A percentile compares a stretch with the other conserved stretches of the same genome.
Evolutionary conservation across 2,329 filamentous ascomycete genomes (phyloP).

Genomic region (Calonectria montana): DNA sequence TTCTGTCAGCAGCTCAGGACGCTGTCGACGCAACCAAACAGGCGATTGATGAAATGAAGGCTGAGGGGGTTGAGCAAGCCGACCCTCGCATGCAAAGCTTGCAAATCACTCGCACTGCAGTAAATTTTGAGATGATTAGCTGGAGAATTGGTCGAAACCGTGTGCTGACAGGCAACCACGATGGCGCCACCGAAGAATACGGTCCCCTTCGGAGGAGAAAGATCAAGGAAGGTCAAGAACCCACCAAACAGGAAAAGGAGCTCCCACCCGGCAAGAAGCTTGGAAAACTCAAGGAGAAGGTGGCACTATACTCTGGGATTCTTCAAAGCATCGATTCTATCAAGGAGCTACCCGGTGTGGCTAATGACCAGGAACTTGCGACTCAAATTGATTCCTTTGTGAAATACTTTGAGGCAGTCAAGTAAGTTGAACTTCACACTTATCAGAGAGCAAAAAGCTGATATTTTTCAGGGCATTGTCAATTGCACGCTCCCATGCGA

Average conservation of each 20-base stretch:
- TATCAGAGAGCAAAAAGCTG: conserved; percentile 21
- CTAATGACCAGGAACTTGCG: conserved; percentile 81
- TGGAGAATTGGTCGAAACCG: conserved; percentile 96
- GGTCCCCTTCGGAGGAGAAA: conserved; percentile 64
- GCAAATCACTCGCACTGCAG: conserved; percentile 90
- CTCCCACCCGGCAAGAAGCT: conserved; percentile 81
- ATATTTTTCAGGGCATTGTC: conserved; percentile 74
- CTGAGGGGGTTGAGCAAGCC: conserved; percentile 84
- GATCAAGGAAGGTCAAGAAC: conserved; percentile 46
- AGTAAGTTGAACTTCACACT: conserved; percentile 62
- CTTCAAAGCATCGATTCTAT: conserved; percentile 92
- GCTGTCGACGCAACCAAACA: conserved; percentile 93
- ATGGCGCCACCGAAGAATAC: conserved; percentile 74
- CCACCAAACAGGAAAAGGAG: conserved; percentile 62
- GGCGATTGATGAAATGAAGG: conserved; percentile 88
- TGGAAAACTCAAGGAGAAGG: conserved; percentile 84
- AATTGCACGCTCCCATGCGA: conserved; percentile 84
- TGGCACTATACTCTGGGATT: conserved; percentile 90
- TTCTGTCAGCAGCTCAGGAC: conserved; percentile 91
- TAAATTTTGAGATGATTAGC: conserved; percentile 93
- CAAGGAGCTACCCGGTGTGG: conserved; percentile 89
- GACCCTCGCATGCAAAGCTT: conserved; percentile 91
- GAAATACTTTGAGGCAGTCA: conserved; percentile 88
- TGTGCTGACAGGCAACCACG: conserved; percentile 83
- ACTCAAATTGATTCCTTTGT: conserved; percentile 81